A percentile compares a stretch with the other conserved stretches of the same genome.
Conservation (phyloP, 208 protist species). For the Phytomonas sp. region DNA sequence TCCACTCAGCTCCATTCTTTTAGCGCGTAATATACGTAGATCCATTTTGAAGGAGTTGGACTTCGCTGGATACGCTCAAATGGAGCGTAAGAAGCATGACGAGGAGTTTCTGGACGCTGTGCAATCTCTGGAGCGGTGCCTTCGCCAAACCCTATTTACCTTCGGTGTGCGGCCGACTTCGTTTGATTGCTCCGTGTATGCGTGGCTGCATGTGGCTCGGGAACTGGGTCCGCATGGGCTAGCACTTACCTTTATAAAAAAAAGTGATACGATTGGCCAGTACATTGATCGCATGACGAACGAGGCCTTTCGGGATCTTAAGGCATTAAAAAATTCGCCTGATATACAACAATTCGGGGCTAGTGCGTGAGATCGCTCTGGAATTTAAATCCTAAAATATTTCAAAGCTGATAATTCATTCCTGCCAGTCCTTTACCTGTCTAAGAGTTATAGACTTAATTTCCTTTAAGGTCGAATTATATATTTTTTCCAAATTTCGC, state of each 20-base stretch:
- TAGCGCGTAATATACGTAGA: constrained; percentile 44
- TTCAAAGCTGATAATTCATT: background rate
- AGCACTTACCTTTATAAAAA: constrained; percentile 30
- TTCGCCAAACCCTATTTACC: constrained; percentile 29
- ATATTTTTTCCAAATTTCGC: background rate
- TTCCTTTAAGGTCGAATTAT: background rate
- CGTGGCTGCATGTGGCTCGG: constrained; percentile 47
- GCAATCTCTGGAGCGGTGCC: constrained; percentile 43
- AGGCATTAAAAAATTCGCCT: constrained; percentile 25
- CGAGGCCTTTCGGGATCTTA: constrained; percentile 52
- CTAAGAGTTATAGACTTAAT: background rate
- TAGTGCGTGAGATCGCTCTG: background rate
- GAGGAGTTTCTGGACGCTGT: constrained; percentile 53
- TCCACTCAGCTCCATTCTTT: constrained; percentile 26
- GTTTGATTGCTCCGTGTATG: constrained; percentile 67
- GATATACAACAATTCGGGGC: constrained; percentile 30
- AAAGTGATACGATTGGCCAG: constrained; percentile 27
- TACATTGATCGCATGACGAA: constrained; percentile 46
- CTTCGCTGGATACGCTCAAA: constrained; percentile 38
- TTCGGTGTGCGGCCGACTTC: constrained; percentile 42
- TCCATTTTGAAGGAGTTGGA: constrained; percentile 41
- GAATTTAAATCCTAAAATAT: background rate
- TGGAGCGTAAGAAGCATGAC: constrained; percentile 40
- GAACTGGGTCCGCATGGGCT: constrained; percentile 38
- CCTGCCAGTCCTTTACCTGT: background rate